Conservation (phyloP, 2,329 filamentous ascomycete genomes). For the Tolypocladium nubicola region DNA sequence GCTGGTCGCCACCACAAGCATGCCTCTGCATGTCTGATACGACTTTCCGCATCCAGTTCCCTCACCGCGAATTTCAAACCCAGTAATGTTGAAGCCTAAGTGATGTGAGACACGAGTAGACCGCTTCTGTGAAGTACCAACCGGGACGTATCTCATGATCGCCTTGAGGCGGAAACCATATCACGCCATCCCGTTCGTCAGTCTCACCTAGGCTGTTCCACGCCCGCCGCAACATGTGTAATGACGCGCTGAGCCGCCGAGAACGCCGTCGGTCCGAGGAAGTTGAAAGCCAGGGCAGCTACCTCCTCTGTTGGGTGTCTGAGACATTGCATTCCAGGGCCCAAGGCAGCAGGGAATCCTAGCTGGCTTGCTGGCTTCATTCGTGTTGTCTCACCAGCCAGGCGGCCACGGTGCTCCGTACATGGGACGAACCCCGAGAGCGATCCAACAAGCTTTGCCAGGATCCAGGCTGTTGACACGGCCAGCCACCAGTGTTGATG, state of each 20-base stretch:
- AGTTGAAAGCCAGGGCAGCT: background rate
- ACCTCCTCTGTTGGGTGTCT: background rate
- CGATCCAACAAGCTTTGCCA: background rate
- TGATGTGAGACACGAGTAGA: background rate
- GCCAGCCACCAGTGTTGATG: background rate
- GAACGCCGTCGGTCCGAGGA: background rate
- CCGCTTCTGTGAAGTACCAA: background rate
- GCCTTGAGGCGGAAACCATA: background rate
- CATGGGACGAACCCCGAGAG: background rate
- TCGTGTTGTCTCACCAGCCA: background rate
- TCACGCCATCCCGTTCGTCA: slow-evolving; percentile 1
- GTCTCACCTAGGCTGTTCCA: background rate
- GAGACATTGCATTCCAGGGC: background rate
- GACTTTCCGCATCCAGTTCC: background rate
- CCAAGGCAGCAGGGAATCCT: background rate
- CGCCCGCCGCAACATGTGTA: background rate
- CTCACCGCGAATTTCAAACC: background rate
- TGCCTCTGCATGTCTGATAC: background rate
- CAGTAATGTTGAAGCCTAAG: background rate
- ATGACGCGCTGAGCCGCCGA: slow-evolving; percentile 1
- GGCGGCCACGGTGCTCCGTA: background rate
- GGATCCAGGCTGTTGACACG: background rate
- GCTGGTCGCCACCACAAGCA: background rate
- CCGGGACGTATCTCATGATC: background rate
- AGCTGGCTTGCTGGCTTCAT: background rate